Conservation (phyloP, 257 asterid species). For the Dorcoceras hygrometricum region DNA sequence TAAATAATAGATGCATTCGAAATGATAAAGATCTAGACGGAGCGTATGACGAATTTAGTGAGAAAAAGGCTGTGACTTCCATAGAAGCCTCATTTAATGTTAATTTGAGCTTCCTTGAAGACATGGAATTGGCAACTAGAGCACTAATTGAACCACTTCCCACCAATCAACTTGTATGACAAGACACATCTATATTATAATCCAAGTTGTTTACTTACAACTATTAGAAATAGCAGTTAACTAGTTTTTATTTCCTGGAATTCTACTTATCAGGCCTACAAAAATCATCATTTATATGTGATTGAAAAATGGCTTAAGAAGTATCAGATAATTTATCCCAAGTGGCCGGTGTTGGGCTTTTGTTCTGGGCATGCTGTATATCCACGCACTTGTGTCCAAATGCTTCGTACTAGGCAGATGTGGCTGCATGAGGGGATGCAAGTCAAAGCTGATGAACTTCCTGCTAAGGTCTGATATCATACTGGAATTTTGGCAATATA, state of each 20-base stretch:
- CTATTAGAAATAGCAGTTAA: slow-evolving; percentile 9
- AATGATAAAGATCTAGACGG: slow-evolving; percentile 9
- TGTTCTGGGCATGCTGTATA: slow-evolving; percentile 85
- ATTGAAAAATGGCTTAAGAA: slow-evolving; percentile 89
- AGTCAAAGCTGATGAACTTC: slow-evolving; percentile 80
- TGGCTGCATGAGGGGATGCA: slow-evolving; percentile 91
- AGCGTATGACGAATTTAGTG: slow-evolving; percentile 24
- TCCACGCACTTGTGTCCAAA: slow-evolving; percentile 89
- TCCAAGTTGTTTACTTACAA: slow-evolving; percentile 13
- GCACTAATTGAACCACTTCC: slow-evolving; percentile 97
- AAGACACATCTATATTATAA: slow-evolving; percentile 7
- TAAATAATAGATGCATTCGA: slow-evolving; percentile 20
- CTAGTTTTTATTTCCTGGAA: slow-evolving; percentile 18
- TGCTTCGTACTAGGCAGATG: slow-evolving; percentile 65
- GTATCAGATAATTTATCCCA: slow-evolving; percentile 74
- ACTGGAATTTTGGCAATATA: slow-evolving; percentile 18
- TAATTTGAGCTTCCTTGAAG: slow-evolving; percentile 71
- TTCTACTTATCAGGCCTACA: slow-evolving; percentile 66
- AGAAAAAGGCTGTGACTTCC: slow-evolving; percentile 22
- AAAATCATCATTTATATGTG: slow-evolving; percentile 74
- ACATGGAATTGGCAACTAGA: slow-evolving; percentile 91
- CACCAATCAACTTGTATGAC: slow-evolving; percentile 81
- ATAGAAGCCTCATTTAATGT: slow-evolving; percentile 27
- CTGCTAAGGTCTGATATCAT: slow-evolving; percentile 61
- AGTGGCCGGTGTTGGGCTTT: slow-evolving; percentile 82